These are phyloP conservation scores for Daldinia loculata DNA, from an alignment of 495 filamentous ascomycete genomes.

Conservation along the genomic window DNA sequence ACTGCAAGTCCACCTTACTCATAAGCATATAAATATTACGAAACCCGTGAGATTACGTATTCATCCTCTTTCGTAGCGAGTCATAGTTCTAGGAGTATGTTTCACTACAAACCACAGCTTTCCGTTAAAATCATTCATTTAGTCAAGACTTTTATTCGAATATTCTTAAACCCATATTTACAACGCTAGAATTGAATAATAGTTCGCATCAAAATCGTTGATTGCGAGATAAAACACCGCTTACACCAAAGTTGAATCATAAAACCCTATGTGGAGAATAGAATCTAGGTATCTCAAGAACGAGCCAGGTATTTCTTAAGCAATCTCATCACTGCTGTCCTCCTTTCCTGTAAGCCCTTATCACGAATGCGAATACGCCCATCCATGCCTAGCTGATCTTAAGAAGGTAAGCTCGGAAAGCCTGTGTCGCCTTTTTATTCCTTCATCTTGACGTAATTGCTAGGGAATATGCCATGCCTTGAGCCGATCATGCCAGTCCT, in stretches of 20 bases:
- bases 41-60: not conserved
- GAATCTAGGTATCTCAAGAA: constrained; percentile 1
- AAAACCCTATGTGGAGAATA: constrained; percentile 22
- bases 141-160: not conserved
- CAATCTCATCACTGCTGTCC: constrained; percentile 33
- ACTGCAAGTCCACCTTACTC: too few relatives aligned
- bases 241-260: constrained; percentile 20
- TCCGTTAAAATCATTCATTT: not conserved
- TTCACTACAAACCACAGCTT: not conserved
- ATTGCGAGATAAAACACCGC: constrained; percentile 2
- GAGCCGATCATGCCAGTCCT: constrained; percentile 67
- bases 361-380: constrained; percentile 24
- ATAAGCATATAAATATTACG: not conserved
- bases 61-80: not conserved
- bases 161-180: not conserved
- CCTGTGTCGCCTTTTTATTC: constrained; percentile 31
- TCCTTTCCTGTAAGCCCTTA: constrained; percentile 1
- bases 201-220: not conserved
- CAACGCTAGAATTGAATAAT: not conserved
- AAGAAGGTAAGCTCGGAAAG: not conserved
- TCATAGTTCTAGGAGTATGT: not conserved
- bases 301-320: constrained; percentile 27
- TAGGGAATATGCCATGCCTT: constrained; percentile 63
- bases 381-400: constrained; percentile 3
- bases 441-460: constrained; percentile 65